These are phyloP conservation scores for Sistotremastrum suecicum DNA, from an alignment of 768 basidiomycete genomes.

Conservation along the genomic window DNA sequence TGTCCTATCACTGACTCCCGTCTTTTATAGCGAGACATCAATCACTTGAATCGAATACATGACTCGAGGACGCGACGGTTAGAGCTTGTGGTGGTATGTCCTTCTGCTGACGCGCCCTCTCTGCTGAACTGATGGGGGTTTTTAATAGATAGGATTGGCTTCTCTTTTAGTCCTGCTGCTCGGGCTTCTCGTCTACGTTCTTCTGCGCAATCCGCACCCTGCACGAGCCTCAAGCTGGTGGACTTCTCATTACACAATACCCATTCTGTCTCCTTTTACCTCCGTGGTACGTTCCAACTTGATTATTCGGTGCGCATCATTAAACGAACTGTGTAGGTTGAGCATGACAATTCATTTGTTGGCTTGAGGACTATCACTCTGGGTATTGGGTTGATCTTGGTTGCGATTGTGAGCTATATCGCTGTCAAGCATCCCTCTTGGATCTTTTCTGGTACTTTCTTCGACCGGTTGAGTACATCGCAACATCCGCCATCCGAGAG, in stretches of 20 bases:
- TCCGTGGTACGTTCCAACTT: constrained; percentile 43
- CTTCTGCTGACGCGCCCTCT: constrained; percentile 4
- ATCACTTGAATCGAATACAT: constrained; percentile 1
- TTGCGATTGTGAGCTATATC: no score
- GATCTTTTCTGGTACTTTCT: no score
- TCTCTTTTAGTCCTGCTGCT: constrained; percentile 5
- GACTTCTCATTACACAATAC: constrained; percentile 59
- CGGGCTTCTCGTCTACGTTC: constrained; percentile 1
- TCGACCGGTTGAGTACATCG: no score
- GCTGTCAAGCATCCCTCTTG: no score
- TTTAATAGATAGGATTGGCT: constrained; percentile 1
- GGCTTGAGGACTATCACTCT: constrained; percentile 32
- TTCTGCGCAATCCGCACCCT: not conserved
- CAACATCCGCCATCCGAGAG: no score
- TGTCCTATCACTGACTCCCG: not conserved
- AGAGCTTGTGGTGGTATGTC: constrained; percentile 5
- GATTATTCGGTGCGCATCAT: not conserved
- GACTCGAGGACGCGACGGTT: constrained; percentile 1
- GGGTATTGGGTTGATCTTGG: constrained; percentile 10
- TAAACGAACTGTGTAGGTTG: constrained; percentile 31
- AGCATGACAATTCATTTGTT: constrained; percentile 54
- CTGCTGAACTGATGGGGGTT: not conserved
- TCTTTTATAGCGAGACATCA: constrained; percentile 2
- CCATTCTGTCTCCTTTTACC: constrained; percentile 64
- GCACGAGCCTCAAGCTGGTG: constrained; percentile 10